These are phyloP conservation scores for Salmacisia buchloeana DNA, from an alignment of 1,284 basidiomycete genomes.

Conservation along the genomic window DNA sequence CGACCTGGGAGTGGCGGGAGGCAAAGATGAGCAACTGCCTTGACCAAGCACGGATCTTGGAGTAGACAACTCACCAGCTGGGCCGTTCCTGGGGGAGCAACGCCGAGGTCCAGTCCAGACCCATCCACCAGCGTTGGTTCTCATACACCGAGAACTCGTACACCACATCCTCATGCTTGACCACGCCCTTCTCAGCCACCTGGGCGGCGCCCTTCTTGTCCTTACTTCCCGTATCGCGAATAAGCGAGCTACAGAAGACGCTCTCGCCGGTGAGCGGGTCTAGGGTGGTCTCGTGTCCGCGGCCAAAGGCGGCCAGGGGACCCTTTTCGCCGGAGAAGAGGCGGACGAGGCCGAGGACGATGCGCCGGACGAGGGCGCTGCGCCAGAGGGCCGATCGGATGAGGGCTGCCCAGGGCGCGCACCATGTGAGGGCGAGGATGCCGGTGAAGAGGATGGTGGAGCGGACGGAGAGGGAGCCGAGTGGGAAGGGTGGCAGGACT, in stretches of 20 bases:
- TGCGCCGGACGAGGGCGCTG: constrained; percentile 36
- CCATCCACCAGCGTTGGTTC: constrained; percentile 82
- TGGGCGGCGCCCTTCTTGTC: not conserved
- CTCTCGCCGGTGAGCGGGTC: not conserved
- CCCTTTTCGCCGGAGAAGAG: constrained; percentile 7
- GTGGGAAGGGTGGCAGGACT: constrained; percentile 42
- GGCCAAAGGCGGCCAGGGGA: not conserved
- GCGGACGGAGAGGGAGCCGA: constrained; percentile 39
- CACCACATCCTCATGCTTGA: constrained; percentile 36
- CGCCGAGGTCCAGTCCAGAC: constrained; percentile 78
- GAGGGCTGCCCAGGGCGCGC: constrained; percentile 45
- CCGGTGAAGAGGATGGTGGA: constrained; percentile 39
- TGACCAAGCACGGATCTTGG: not conserved
- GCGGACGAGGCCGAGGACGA: constrained; percentile 16
- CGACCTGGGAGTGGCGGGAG: constrained; percentile 32
- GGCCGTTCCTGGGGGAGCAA: constrained; percentile 83
- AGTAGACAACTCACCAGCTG: constrained; percentile 64
- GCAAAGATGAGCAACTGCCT: constrained; percentile 26
- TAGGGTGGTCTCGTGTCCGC: not conserved
- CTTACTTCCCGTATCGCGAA: constrained; percentile 5
- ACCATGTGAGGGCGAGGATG: constrained; percentile 43
- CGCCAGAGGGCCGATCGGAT: constrained; percentile 45
- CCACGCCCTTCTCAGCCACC: constrained; percentile 20
- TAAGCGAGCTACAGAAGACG: not conserved
- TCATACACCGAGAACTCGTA: constrained; percentile 62